Percentiles rank a stretch among this genome's conserved stretches.
Evolutionary conservation across 1,284 basidiomycete genomes (phyloP).

Genomic region (Ganoderma sinense): DNA sequence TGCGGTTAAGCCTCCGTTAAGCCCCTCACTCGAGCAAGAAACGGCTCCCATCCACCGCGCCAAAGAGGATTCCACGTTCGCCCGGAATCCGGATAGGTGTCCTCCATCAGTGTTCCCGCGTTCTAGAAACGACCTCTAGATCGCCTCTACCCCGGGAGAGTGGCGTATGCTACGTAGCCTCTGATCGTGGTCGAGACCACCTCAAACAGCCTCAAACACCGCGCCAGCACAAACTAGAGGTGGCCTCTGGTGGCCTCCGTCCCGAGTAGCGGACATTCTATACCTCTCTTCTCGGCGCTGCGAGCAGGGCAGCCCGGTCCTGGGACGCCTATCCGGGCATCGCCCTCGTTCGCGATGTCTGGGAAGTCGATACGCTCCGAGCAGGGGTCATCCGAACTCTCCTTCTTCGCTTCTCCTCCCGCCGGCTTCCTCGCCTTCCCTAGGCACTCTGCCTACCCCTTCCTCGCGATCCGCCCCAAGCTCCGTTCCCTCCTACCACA

Average conservation of each 20-base stretch:
- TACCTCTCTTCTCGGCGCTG: neutral
- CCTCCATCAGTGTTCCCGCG: neutral
- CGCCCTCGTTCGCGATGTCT: conserved; percentile 11
- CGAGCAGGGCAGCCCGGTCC: conserved; percentile 9
- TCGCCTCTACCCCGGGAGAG: conserved; percentile 2
- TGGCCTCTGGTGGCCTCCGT: neutral
- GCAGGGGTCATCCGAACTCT: conserved; percentile 12
- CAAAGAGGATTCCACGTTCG: neutral
- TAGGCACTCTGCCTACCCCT: conserved; percentile 4
- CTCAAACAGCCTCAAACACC: neutral
- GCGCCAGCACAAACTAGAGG: neutral
- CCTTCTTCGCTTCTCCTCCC: conserved; percentile 7
- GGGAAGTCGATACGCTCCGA: conserved; percentile 14
- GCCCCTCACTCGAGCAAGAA: neutral
- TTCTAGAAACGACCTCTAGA: conserved; percentile 6
- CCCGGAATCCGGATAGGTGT: neutral
- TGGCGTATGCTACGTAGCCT: neutral
- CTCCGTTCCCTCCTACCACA: neutral
- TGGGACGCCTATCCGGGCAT: conserved; percentile 20
- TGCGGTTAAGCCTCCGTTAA: conserved; percentile 9
- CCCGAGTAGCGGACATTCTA: conserved; percentile 9
- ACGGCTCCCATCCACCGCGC: neutral
- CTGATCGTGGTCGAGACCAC: neutral
- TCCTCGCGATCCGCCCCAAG: neutral
- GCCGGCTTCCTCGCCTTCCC: conserved; percentile 8